Evolutionary conservation across 2,329 filamentous ascomycete species (phyloP).

Genomic region (Amphichorda felina): DNA sequence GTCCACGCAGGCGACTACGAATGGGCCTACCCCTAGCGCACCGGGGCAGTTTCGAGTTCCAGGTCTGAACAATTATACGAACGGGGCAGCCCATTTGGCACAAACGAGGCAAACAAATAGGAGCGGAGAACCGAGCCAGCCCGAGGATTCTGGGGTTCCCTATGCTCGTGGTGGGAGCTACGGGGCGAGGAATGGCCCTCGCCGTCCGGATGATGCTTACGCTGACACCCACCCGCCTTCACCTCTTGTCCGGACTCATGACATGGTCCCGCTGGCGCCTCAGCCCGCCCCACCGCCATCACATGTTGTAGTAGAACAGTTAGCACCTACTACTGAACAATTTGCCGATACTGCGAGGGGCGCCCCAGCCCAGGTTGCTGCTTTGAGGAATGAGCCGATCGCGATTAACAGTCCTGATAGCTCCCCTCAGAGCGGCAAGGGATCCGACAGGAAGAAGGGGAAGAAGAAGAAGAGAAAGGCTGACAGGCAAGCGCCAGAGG

Average conservation of each 20-base stretch:
- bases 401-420: conserved; percentile 46
- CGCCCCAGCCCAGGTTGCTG: conserved; percentile 40
- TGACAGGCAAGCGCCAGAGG: conserved; percentile 35
- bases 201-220: conserved; percentile 11
- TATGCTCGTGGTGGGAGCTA: conserved; percentile 6
- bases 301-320: conserved; percentile 29
- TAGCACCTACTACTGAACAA: conserved; percentile 6
- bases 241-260: conserved; percentile 60
- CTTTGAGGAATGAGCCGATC: conserved; percentile 37
- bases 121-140: conserved; percentile 26
- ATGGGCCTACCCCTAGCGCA: not conserved
- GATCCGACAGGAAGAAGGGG: conserved; percentile 33
- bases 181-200: conserved; percentile 6
- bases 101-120: conserved; percentile 14
- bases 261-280: conserved; percentile 61
- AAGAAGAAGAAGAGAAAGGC: conserved; percentile 43
- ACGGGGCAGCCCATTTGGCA: conserved; percentile 4
- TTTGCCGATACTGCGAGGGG: conserved; percentile 10
- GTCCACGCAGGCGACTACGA: not conserved
- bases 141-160: conserved; percentile 20
- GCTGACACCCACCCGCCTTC: conserved; percentile 30
- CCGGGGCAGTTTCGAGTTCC: conserved; percentile 10
- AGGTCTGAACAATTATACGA: conserved; percentile 17
- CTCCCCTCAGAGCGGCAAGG: conserved; percentile 40
- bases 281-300: conserved; percentile 61